Percentiles rank a stretch among this genome's conserved stretches.
phyloP scores from a whole-genome alignment of 768 basidiomycete genomes.

The Suillus plorans region DNA sequence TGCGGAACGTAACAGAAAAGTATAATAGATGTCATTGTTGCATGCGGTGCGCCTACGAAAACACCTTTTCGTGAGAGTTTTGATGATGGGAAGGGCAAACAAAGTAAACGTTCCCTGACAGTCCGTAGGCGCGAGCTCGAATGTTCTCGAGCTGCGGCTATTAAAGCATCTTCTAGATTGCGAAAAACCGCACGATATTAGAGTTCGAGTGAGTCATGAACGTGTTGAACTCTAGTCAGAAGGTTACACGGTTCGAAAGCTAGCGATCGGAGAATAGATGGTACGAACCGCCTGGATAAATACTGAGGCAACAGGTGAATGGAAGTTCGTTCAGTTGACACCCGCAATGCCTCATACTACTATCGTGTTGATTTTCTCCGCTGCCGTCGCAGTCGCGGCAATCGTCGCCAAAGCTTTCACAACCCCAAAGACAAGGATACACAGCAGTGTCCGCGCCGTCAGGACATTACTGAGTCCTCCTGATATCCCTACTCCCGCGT shows the following conservation, averaged over 20 bases:
- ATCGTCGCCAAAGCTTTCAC: background rate
- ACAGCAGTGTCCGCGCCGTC: slow-evolving; percentile 11
- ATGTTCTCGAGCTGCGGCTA: background rate
- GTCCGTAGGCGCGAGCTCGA: background rate
- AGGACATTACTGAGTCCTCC: slow-evolving; percentile 18
- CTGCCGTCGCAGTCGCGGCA: background rate
- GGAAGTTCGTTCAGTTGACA: background rate
- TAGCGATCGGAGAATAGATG: slow-evolving; percentile 1
- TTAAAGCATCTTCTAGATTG: background rate
- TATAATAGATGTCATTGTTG: background rate
- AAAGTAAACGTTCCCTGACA: background rate
- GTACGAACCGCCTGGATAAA: background rate
- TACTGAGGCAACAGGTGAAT: background rate
- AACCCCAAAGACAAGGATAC: slow-evolving; percentile 6
- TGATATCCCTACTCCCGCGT: slow-evolving; percentile 3
- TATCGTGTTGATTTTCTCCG: background rate
- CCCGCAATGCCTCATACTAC: background rate
- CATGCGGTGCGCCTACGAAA: background rate
- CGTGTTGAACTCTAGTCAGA: background rate
- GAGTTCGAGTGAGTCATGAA: background rate
- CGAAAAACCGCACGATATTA: background rate
- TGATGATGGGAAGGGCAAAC: background rate
- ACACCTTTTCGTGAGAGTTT: background rate
- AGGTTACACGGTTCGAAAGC: background rate
- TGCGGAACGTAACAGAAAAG: background rate